Evolutionary conservation across 2,329 filamentous ascomycete genomes (phyloP).

Genomic region (Colletotrichum liaoningense): DNA sequence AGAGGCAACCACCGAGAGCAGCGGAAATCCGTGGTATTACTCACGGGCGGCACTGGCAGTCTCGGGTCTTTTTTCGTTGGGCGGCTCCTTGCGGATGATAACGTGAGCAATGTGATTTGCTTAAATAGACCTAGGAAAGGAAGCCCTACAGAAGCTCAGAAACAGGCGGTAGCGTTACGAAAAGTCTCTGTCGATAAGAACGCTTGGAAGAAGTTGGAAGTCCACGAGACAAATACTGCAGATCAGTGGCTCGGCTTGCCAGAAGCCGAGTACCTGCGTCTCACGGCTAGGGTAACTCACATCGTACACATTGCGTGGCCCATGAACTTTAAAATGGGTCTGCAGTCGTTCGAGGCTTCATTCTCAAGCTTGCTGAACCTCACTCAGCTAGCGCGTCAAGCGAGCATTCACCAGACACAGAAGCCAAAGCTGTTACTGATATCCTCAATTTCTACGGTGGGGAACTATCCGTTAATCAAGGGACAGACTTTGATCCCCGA

Average conservation of each 20-base stretch:
- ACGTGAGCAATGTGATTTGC: constrained; percentile 19
- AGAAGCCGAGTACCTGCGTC: constrained; percentile 30
- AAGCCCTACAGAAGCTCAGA: too few relatives aligned
- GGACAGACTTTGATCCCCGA: constrained; percentile 31
- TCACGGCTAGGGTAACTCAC: constrained; percentile 35
- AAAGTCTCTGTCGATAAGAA: too few relatives aligned
- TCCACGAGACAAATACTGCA: too few relatives aligned
- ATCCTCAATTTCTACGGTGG: neutral
- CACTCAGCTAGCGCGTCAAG: constrained; percentile 31
- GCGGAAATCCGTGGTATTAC: constrained; percentile 29
- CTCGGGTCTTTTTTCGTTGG: constrained; percentile 36
- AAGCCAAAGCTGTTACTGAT: neutral
- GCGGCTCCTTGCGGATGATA: constrained; percentile 21
- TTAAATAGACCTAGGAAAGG: neutral
- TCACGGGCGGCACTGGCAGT: constrained; percentile 39
- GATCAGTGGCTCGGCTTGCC: too few relatives aligned
- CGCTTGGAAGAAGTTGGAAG: too few relatives aligned
- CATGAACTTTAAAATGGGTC: constrained; percentile 39
- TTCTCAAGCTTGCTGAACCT: constrained; percentile 38
- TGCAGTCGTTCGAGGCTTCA: constrained; percentile 38
- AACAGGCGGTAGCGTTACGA: too few relatives aligned
- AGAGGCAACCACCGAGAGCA: neutral
- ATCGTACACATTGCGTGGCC: constrained; percentile 41
- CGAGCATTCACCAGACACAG: neutral
- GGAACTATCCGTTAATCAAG: constrained; percentile 15